Evolutionary conservation across 2,329 filamentous ascomycete genomes (phyloP).

Genomic region (Pestalotiopsis fici): DNA sequence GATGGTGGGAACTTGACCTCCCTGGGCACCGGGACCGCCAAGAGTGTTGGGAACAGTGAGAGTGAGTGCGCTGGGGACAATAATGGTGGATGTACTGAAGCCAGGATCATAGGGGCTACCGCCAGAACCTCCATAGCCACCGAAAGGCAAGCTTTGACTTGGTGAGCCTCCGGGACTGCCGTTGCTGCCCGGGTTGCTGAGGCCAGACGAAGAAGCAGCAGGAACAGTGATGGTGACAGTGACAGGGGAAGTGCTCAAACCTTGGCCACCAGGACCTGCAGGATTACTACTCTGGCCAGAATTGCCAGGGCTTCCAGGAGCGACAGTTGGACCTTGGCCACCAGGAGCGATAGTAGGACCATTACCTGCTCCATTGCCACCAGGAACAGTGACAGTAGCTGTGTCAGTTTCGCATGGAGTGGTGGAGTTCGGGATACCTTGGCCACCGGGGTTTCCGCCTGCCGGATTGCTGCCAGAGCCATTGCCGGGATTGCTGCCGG

Average conservation of each 20-base stretch:
- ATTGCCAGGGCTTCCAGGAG: constrained; percentile 4
- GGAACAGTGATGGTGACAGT: constrained; percentile 6
- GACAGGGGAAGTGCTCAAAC: constrained; percentile 1
- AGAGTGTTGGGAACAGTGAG: background rate
- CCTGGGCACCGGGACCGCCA: background rate
- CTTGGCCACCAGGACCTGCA: constrained; percentile 5
- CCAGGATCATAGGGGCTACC: background rate
- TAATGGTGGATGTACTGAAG: background rate
- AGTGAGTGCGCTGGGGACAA: background rate
- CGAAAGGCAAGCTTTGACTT: background rate
- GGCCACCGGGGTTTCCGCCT: background rate
- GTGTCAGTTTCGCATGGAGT: background rate
- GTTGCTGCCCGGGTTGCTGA: background rate
- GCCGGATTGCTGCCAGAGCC: background rate
- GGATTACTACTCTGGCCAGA: background rate
- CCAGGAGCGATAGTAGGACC: background rate
- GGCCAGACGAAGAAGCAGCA: background rate
- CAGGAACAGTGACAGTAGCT: constrained; percentile 7
- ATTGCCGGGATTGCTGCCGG: constrained; percentile 2
- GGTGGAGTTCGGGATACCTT: constrained; percentile 1
- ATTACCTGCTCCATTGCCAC: background rate
- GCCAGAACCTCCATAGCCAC: constrained; percentile 3
- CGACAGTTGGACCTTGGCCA: background rate
- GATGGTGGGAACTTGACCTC: background rate
- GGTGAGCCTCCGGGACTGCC: background rate